Percentiles rank a stretch among this genome's conserved stretches.
phyloP scores from a whole-genome alignment of 225 moss, liverwort and hornwort genomes.

The Lunularia cruciata region DNA sequence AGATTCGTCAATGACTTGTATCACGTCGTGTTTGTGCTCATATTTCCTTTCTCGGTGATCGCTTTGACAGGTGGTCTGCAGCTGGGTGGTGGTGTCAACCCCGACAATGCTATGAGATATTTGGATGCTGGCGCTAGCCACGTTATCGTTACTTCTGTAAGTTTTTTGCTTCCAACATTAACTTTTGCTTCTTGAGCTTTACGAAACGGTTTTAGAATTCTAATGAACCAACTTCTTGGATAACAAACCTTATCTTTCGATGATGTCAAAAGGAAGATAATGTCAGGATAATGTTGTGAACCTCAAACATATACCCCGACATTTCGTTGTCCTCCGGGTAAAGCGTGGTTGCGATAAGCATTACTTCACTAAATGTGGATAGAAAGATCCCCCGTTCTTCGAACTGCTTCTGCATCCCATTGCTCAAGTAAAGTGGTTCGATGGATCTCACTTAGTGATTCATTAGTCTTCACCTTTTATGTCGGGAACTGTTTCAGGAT shows the following conservation, averaged over 20 bases:
- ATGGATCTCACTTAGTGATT: not conserved
- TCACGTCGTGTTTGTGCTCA: not conserved
- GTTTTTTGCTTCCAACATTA: not conserved
- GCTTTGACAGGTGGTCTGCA: slow-evolving; percentile 76
- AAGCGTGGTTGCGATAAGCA: too few relatives aligned
- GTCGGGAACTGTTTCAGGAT: not conserved
- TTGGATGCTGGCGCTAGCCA: slow-evolving; percentile 96
- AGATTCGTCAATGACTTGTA: too few relatives aligned
- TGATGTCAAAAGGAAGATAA: too few relatives aligned
- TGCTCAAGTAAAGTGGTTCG: too few relatives aligned
- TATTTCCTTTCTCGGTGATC: not conserved
- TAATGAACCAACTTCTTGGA: not conserved
- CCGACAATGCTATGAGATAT: slow-evolving; percentile 70
- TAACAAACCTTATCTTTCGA: too few relatives aligned
- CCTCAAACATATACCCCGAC: too few relatives aligned
- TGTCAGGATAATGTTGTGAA: too few relatives aligned
- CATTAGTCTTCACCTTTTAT: not conserved
- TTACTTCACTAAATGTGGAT: too few relatives aligned
- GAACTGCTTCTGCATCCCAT: too few relatives aligned
- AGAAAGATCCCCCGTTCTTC: too few relatives aligned
- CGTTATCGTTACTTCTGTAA: slow-evolving; percentile 95
- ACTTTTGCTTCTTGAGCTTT: not conserved
- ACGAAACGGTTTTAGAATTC: too few relatives aligned
- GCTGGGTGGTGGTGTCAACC: slow-evolving; percentile 91
- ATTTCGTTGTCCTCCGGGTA: too few relatives aligned